Base-by-base conservation (phyloP, 1,284 basidiomycete genomes). In the Ustilago loliicola region DNA sequence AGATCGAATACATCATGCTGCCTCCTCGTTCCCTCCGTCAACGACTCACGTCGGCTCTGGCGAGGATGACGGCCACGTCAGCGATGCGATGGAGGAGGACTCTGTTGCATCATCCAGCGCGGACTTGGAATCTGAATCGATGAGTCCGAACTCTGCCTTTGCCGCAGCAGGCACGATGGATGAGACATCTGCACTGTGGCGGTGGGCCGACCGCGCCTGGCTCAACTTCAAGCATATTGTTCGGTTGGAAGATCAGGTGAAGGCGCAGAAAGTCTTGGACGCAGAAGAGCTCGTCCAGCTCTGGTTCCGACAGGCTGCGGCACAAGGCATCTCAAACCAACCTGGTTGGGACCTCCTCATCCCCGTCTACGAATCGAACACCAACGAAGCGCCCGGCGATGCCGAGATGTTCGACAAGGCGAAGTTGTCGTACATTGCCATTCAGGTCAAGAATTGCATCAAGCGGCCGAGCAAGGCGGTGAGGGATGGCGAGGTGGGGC, bases 141-240 rank as follows among this genome's bases (percentile, higher is more conserved):
- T 30, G 1, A 51, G 21, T 29, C 45, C 45, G 1, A 32, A 17
- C 30, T n/a, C 27, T 10, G 23, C 51, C 30, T 25, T 19, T 53
- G 51, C 27, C 42, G 42, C 42, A 19, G 1, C 34, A 36, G 34
- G 34, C 34, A 36, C 34, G 4, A 36, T 36, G 34, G 34, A 36
- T 36, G 42, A 45, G 42, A 45, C 42, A 45, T 45, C 42, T 36
- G 42, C 42, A 50, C 9, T 50, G 48, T 50, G 21, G 48, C n/a
- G 48, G 8, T 54, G 53, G 53, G 13, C 19, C n/a, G 32, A 54
- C 36, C 53, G 53, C 6, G 53, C 53, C 30, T 56, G 38, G 36
- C 36, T 56, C 54, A 56, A 56, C 54, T 58, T 58, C n/a, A 47
- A 58, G 36, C 56, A 48, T 23, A 48, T 34, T 21, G 40, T 30